Evolutionary conservation across 2,329 filamentous ascomycete genomes (phyloP), one percentile per base, ranked within the genome.

Genomic region (Verticillium albo-atrum): DNA sequence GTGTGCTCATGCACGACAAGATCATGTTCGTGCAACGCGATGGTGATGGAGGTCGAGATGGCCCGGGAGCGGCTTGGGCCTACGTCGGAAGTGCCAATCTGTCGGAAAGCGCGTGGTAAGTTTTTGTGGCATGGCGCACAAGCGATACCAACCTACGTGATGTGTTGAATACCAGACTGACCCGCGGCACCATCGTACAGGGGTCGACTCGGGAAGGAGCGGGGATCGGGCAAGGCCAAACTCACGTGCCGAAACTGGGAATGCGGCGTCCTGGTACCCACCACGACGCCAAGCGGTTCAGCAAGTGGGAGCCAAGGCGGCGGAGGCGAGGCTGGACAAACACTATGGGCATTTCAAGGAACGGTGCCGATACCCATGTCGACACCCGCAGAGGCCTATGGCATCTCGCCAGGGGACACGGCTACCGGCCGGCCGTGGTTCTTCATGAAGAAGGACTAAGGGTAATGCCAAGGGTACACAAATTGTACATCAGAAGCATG

Each of bases 221-320:
- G 82, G 65, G 75, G 72, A 7, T 89, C 85, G 2, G 88, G 88
- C 62, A 74, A 83, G 62, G 84, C 86, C 14, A 96, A 92, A 72
- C 80, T 98, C 63, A 92, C 84, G 63, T 92, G 90, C 72, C 87
- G 90, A 58, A 99, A 98, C 72, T 98, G 94, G 93, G 95, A 98
- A 75, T 97, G 92, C 69, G 95, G 95, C 35, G 90, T 99, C 1
- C 67, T 98, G 26, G 71, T 97, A 47, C 86, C 88, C 10, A 78
- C 90, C 25, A 7, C 26, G 67, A 64, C 50, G 59, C 68, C 57
- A 63, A 62, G 34, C 61, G 54, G 63, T 47, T 20, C n/a, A 10
- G 23, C 42, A 25, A 23, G n/a, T 20, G 9, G n/a, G 42, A n/a
- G n/a, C 7, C 42, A 23, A 12, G 25, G 42, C 9, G 20, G 20